Percentiles rank a stretch among this genome's conserved stretches.
Conservation (phyloP, 768 basidiomycete genomes). For the Russula olivacea region DNA sequence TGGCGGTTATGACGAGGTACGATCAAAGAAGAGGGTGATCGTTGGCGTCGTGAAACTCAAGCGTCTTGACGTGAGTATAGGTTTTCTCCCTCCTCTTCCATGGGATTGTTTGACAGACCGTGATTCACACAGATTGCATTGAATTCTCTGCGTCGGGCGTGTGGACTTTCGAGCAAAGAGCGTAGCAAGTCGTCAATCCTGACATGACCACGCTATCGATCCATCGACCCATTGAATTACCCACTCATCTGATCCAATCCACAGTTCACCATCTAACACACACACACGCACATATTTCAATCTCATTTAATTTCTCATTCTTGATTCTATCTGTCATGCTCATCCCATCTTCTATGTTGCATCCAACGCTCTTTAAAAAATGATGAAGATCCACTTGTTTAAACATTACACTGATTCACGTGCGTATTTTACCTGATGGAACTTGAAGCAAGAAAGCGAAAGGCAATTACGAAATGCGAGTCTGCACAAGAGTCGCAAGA, state of each 20-base stretch:
- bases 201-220: not conserved
- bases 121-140: conserved; percentile 1
- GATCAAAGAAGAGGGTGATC: not conserved
- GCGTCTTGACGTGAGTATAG: conserved; percentile 2
- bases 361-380: not conserved
- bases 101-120: not conserved
- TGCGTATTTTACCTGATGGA: not conserved
- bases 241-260: not conserved
- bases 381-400: not conserved
- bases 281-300: not conserved
- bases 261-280: not conserved
- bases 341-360: not conserved
- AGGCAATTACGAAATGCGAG: not conserved
- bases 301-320: not conserved
- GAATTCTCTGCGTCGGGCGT: conserved; percentile 8
- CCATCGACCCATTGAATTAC: not conserved
- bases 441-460: not conserved
- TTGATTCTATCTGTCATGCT: not conserved
- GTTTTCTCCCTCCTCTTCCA: too few relatives aligned
- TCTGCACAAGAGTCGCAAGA: not conserved
- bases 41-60: conserved; percentile 3
- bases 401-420: not conserved
- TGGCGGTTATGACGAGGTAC: not conserved
- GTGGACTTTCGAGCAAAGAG: not conserved
- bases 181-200: not conserved